Percentiles rank a stretch among this genome's conserved stretches.
These are phyloP conservation scores for Lasiodiplodia hormozganensis DNA, from an alignment of 2,329 filamentous ascomycete species.

Conservation along the genomic window DNA sequence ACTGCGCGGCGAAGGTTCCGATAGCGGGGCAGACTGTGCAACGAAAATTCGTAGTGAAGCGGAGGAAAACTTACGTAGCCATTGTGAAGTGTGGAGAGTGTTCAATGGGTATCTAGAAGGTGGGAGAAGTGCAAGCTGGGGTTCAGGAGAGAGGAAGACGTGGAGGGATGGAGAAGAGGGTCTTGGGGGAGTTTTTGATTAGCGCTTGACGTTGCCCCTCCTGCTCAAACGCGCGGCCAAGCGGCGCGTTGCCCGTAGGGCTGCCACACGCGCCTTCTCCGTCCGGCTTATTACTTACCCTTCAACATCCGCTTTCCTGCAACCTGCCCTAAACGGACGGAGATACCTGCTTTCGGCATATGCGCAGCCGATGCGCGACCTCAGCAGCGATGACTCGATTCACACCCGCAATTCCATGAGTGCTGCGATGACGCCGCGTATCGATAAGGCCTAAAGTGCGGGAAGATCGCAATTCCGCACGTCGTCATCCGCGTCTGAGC, in stretches of 20 bases:
- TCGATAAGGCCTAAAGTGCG: slow-evolving; percentile 22
- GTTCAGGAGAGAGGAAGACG: slow-evolving; percentile 6
- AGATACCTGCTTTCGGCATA: neutral
- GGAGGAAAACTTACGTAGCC: slow-evolving; percentile 42
- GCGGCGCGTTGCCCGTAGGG: slow-evolving; percentile 20
- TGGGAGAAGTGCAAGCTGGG: neutral
- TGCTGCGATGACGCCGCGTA: neutral
- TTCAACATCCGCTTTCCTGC: neutral
- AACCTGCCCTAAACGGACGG: neutral
- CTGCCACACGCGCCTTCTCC: slow-evolving; percentile 9
- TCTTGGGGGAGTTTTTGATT: slow-evolving; percentile 24
- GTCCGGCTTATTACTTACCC: neutral
- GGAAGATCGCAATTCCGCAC: slow-evolving; percentile 21
- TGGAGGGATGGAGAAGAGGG: slow-evolving; percentile 13
- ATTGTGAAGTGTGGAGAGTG: slow-evolving; percentile 33
- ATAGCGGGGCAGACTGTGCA: slow-evolving; percentile 14
- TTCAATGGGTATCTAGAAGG: slow-evolving; percentile 6
- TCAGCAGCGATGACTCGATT: neutral
- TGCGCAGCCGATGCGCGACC: neutral
- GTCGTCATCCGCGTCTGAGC: slow-evolving; percentile 16
- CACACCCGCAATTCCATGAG: neutral
- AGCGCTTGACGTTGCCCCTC: slow-evolving; percentile 27
- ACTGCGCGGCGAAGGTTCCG: neutral
- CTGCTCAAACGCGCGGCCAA: slow-evolving; percentile 26
- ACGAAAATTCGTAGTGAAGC: neutral